phyloP scores from a whole-genome alignment of 1,139 yeast genomes.

The Pichia sp. region DNA sequence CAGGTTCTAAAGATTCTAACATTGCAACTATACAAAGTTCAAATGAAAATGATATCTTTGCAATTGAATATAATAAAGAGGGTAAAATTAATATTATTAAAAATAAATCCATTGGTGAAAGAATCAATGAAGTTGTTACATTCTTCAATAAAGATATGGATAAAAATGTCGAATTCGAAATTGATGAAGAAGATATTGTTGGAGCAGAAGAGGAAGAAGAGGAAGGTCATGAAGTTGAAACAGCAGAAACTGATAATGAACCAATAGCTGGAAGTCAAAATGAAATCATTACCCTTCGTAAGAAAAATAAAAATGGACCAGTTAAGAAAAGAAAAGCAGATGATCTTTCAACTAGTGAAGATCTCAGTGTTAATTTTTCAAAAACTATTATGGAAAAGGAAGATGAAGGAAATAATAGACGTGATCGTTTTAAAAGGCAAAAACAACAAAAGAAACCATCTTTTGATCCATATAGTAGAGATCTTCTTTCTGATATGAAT shows the following conservation, averaged over 20 bases:
- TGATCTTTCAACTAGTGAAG: constrained; percentile 11
- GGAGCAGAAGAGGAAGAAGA: constrained; percentile 13
- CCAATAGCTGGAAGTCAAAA: constrained; percentile 30
- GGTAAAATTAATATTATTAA: not conserved
- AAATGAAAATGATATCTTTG: not conserved
- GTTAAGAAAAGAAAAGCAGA: constrained; percentile 17
- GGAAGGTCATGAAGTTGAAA: constrained; percentile 10
- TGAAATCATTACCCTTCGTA: constrained; percentile 52
- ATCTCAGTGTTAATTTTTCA: constrained; percentile 40
- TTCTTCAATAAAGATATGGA: constrained; percentile 11
- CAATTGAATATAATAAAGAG: not conserved
- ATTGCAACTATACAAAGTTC: no score
- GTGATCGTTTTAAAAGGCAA: constrained; percentile 21
- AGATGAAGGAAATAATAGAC: constrained; percentile 21
- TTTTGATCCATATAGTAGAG: constrained; percentile 51
- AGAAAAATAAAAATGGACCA: constrained; percentile 21
- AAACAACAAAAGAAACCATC: constrained; percentile 38
- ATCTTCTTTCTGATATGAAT: constrained; percentile 28
- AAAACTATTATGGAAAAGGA: constrained; percentile 38
- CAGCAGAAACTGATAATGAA: constrained; percentile 5
- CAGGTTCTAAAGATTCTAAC: not conserved
- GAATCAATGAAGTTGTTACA: constrained; percentile 14
- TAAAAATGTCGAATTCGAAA: constrained; percentile 12
- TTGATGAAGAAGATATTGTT: constrained; percentile 15
- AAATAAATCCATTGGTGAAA: constrained; percentile 5